These are phyloP conservation scores for Trypanosoma brucei DNA, from an alignment of 208 protist species.

Conservation along the genomic window DNA sequence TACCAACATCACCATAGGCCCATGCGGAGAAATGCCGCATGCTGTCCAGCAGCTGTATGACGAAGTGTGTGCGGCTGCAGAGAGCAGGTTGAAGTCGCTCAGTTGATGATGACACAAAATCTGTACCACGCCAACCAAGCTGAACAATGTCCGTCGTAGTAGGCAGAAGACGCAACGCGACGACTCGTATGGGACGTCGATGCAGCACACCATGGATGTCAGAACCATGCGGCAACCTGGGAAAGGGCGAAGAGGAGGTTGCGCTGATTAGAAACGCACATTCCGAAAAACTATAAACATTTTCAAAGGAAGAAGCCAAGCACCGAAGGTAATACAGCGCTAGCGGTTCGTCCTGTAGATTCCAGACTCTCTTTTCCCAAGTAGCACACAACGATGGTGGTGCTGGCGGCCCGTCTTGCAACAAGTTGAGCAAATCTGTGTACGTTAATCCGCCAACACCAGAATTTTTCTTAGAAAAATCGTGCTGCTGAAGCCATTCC, in stretches of 20 bases:
- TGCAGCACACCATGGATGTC: constrained; percentile 2
- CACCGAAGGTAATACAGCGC: constrained; percentile 62
- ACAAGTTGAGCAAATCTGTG: constrained; percentile 27
- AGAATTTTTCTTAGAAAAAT: not conserved
- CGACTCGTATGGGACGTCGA: constrained; percentile 31
- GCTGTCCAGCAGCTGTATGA: constrained; percentile 15
- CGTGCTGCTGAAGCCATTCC: not conserved
- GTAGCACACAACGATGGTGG: constrained; percentile 34
- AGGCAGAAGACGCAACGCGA: constrained; percentile 41
- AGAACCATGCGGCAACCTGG: not conserved
- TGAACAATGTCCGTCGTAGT: constrained; percentile 37
- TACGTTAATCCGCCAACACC: constrained; percentile 8
- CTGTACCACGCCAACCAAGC: constrained; percentile 35
- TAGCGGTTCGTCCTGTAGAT: constrained; percentile 49
- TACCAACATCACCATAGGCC: constrained; percentile 45
- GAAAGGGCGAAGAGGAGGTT: not conserved
- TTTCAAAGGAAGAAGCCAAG: constrained; percentile 30
- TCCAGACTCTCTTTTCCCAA: constrained; percentile 58
- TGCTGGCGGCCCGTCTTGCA: constrained; percentile 26
- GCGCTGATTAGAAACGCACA: constrained; percentile 13
- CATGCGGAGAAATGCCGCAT: constrained; percentile 31
- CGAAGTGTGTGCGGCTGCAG: constrained; percentile 23
- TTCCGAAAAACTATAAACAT: constrained; percentile 8
- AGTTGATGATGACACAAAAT: not conserved
- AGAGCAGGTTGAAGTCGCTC: constrained; percentile 8